Evolutionary conservation across 1,139 yeast species (phyloP).

Genomic region (Sugiyamaella xylanicola): DNA sequence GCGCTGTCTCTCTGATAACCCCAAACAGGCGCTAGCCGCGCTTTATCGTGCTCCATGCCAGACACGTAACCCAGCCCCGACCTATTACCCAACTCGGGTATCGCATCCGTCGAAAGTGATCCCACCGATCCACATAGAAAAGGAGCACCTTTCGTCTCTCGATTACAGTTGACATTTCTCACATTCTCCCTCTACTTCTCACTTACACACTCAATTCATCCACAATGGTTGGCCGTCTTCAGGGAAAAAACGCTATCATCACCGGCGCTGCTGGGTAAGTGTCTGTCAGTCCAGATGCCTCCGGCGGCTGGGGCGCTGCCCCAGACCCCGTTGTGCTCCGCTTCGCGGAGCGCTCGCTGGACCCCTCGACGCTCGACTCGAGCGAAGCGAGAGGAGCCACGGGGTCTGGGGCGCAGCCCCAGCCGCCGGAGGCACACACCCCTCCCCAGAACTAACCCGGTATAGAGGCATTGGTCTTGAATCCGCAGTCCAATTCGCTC

Average conservation of each 20-base stretch:
- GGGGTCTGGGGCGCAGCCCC: slow-evolving; percentile 1
- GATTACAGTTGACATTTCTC: background rate
- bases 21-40: background rate
- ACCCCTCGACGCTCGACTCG: background rate
- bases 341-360: background rate
- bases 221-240: slow-evolving; percentile 46
- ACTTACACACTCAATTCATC: background rate
- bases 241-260: slow-evolving; percentile 58
- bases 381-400: background rate
- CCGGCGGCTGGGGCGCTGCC: background rate
- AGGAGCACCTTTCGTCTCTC: background rate
- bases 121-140: background rate
- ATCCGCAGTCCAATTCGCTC: slow-evolving; percentile 44
- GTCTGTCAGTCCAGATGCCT: background rate
- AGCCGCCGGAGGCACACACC: background rate
- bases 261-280: slow-evolving; percentile 66
- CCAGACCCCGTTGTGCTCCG: background rate
- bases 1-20: too few species aligned
- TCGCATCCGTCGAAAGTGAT: background rate
- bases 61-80: background rate
- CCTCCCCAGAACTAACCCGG: slow-evolving; percentile 40
- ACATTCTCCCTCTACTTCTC: background rate
- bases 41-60: slow-evolving; percentile 1
- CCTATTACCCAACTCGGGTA: background rate
- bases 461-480: slow-evolving; percentile 45